Percentiles rank a stretch among this genome's conserved stretches.
These are phyloP conservation scores for Entrophospora sp. DNA, from an alignment of 192 early-diverging fungal genomes.

Conservation along the genomic window DNA sequence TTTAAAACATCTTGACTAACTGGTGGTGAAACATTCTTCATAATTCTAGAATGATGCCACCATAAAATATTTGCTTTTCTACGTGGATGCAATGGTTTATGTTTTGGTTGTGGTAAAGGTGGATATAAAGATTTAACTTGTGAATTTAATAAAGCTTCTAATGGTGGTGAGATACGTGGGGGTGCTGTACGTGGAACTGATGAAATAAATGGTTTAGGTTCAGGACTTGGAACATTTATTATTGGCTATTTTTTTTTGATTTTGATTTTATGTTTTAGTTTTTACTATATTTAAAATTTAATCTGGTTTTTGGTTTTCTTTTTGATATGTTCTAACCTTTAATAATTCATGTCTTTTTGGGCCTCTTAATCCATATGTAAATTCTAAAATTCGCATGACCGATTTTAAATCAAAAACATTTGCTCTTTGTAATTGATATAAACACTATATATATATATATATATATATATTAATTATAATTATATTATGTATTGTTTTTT, in stretches of 20 bases:
- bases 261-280: no score
- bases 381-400: slow-evolving; percentile 4
- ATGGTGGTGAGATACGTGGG: slow-evolving; percentile 8
- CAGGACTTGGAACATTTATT: background rate
- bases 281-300: no score
- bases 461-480: no score
- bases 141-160: background rate
- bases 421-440: slow-evolving; percentile 2
- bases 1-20: background rate
- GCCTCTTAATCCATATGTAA: slow-evolving; percentile 9
- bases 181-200: background rate
- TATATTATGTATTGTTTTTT: no score
- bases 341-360: slow-evolving; percentile 6
- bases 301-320: no score
- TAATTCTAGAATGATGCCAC: slow-evolving; percentile 15
- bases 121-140: slow-evolving; percentile 9
- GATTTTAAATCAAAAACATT: slow-evolving; percentile 15
- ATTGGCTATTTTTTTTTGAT: background rate
- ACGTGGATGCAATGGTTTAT: slow-evolving; percentile 10
- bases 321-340: no score
- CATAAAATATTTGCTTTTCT: slow-evolving; percentile 14
- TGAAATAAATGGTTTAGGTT: background rate
- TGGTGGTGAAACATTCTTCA: slow-evolving; percentile 5
- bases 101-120: background rate
- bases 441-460: background rate